Conservation (phyloP, 805 yeast species). For the Kodamaea neixiangensis region DNA sequence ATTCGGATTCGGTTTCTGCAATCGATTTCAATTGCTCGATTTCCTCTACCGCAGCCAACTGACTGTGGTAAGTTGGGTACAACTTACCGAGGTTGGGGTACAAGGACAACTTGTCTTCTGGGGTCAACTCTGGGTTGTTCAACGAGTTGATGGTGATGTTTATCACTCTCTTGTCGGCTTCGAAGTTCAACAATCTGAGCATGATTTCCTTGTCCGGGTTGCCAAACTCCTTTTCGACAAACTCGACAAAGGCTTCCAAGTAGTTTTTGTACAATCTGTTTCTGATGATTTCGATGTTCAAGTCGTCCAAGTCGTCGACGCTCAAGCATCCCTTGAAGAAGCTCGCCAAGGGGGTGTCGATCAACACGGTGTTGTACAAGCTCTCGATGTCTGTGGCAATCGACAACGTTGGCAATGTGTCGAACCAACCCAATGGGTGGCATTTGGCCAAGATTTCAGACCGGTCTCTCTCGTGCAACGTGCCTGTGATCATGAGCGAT, state of each 20-base stretch:
- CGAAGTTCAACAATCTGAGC: conserved; percentile 77
- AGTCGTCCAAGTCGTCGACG: conserved; percentile 88
- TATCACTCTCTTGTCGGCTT: conserved; percentile 93
- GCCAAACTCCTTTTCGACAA: conserved; percentile 60
- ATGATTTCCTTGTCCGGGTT: conserved; percentile 81
- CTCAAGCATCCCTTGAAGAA: conserved; percentile 88
- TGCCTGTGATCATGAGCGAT: conserved; percentile 93
- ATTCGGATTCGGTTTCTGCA: conserved; percentile 66
- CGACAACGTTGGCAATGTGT: conserved; percentile 88
- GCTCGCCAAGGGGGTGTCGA: conserved; percentile 97
- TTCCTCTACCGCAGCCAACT: conserved; percentile 78
- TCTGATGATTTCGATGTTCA: conserved; percentile 92
- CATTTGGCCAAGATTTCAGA: conserved; percentile 85
- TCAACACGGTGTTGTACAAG: conserved; percentile 86
- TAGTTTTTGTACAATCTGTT: conserved; percentile 92
- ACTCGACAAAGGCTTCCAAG: conserved; percentile 79
- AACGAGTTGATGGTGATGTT: conserved; percentile 90
- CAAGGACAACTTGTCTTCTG: conserved; percentile 67
- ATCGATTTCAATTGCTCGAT: conserved; percentile 74
- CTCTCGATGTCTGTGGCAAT: conserved; percentile 95
- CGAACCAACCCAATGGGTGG: conserved; percentile 98
- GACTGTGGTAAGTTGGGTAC: conserved; percentile 66
- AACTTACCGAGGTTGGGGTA: conserved; percentile 84
- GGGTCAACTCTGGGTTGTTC: conserved; percentile 70
- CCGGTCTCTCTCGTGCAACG: conserved; percentile 92